Evolutionary conservation across 2,329 filamentous ascomycete genomes (phyloP), one percentile per base, ranked within the genome.

Genomic region (Talaromyces sp.): DNA sequence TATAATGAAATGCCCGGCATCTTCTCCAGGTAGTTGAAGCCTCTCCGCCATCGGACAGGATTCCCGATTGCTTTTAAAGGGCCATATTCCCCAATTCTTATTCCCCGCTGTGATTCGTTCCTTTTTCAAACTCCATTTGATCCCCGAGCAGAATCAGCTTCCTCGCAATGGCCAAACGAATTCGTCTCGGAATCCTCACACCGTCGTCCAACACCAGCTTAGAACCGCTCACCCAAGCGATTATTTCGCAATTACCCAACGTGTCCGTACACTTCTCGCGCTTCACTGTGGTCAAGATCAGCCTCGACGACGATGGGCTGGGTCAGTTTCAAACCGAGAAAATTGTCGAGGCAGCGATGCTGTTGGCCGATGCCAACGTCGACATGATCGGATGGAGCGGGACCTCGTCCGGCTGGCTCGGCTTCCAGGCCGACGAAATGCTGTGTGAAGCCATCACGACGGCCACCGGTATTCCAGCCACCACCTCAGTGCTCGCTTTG

Each of bases 341-440:
- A 29, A 59, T 59, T 8, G 54, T 59, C n/a, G 53, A 59, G 32
- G 58, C 58, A 7, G 58, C 58, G 7, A 43, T 11, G 10, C 11
- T 59, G 6, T 29, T 59, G 6, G 58, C 58, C 9, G 58, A 59
- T 50, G 58, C 58, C 1, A 24, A 59, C 41, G 58, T 59, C 21
- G 53, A 59, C 53, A 55, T 59, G 58, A 59, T 59, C 43, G 58
- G 58, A 35, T 59, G 58, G 58, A 59, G 58, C 31, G 58, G 58
- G 14, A 59, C 58, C 24, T 59, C 58, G 24, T 59, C 58, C 7
- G 58, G 58, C 31, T 59, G 58, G 58, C 24, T 59, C 7, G 58
- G 58, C 17, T 59, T 59, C 31, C 41, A 31, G 17, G 58, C 58
- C 3, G 58, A 59, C 43, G 58, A 59, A 41, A 31, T 38, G 29